A percentile compares a stretch with the other conserved stretches of the same genome.
Conservation (phyloP, 768 basidiomycete species). For the Lactarius psammicola region DNA sequence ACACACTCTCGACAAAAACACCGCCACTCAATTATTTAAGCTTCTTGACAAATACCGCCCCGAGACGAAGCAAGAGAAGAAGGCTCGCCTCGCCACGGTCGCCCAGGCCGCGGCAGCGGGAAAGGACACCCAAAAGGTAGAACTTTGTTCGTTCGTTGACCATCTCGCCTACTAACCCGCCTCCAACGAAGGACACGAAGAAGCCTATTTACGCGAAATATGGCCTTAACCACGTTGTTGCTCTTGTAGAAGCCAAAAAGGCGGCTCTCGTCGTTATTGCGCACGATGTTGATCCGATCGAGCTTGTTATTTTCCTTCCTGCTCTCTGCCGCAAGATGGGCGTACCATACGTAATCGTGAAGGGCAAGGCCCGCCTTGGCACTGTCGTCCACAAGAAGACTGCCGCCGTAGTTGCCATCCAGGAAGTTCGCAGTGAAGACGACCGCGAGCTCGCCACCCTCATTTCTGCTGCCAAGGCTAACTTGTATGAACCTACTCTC, state of each 20-base stretch:
- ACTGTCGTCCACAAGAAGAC: constrained; percentile 99
- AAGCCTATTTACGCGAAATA: constrained; percentile 96
- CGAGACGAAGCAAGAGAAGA: constrained; percentile 96
- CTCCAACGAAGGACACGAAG: constrained; percentile 64
- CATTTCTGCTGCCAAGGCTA: constrained; percentile 91
- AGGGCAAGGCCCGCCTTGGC: constrained; percentile 97
- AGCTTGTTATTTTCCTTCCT: constrained; percentile 97
- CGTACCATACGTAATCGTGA: constrained; percentile 97
- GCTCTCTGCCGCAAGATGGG: constrained; percentile 99
- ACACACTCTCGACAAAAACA: constrained; percentile 99
- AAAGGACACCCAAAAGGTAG: constrained; percentile 65
- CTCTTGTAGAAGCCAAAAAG: constrained; percentile 96
- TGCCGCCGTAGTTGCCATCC: constrained; percentile 83
- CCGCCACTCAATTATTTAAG: constrained; percentile 96
- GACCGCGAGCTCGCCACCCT: constrained; percentile 89
- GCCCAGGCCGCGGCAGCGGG: constrained; percentile 78
- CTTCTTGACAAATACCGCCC: constrained; percentile 95
- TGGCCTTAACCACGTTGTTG: constrained; percentile 95
- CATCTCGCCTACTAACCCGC: background rate
- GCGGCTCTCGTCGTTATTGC: constrained; percentile 93
- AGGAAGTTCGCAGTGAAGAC: constrained; percentile 96
- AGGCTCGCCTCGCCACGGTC: constrained; percentile 78
- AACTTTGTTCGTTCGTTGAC: background rate
- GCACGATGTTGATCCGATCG: constrained; percentile 98
- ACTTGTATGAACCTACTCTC: constrained; percentile 64